These are phyloP conservation scores for Suillus fuscotomentosus DNA, from an alignment of 768 basidiomycete genomes.

Conservation along the genomic window DNA sequence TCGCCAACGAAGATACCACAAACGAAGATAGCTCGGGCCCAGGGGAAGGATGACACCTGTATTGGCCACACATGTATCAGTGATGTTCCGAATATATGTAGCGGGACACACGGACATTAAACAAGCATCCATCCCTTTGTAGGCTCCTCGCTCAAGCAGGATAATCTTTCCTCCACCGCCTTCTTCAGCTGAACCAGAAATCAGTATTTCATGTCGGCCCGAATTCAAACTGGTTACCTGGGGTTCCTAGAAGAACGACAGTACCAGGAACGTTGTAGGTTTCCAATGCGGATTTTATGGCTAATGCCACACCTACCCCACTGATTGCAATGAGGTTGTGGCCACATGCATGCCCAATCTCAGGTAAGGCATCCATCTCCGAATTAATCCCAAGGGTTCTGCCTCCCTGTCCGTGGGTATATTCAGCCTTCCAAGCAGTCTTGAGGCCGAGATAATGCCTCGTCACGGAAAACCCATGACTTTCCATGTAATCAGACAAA, in stretches of 20 bases:
- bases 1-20: constrained; percentile 56
- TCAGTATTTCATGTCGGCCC: constrained; percentile 1
- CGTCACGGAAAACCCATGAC: constrained; percentile 70
- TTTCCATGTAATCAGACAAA: constrained; percentile 64
- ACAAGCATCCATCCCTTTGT: constrained; percentile 78
- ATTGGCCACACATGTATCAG: constrained; percentile 13
- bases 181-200: constrained; percentile 62
- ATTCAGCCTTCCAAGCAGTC: constrained; percentile 81
- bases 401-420: constrained; percentile 54
- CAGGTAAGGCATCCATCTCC: constrained; percentile 67
- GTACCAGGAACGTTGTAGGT: constrained; percentile 63
- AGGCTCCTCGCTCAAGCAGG: constrained; percentile 72
- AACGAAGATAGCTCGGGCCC: constrained; percentile 52
- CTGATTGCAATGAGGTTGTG: constrained; percentile 83
- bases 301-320: constrained; percentile 73
- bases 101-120: constrained; percentile 50
- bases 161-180: constrained; percentile 74
- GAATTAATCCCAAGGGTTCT: constrained; percentile 76
- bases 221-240: constrained; percentile 40
- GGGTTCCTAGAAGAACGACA: constrained; percentile 75
- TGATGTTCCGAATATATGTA: constrained; percentile 6
- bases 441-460: constrained; percentile 65
- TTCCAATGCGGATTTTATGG: constrained; percentile 67
- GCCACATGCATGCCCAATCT: constrained; percentile 67
- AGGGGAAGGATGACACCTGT: constrained; percentile 71